Conservation (phyloP, 1,139 yeast genomes). For the Arxiozyma telluris region DNA sequence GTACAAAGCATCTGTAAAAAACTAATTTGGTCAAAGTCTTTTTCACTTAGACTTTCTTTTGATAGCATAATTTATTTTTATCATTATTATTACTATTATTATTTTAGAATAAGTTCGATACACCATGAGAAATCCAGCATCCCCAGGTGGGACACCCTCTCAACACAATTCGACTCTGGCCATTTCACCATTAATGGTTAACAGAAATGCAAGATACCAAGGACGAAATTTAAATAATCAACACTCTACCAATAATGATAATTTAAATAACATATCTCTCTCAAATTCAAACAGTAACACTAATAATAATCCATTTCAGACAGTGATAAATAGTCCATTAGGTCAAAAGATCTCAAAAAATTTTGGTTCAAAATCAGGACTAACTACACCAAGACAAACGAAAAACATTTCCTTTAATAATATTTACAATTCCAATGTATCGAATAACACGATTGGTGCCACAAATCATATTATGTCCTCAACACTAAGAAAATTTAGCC, state of each 20-base stretch:
- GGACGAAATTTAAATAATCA: constrained; percentile 3
- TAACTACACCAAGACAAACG: constrained; percentile 24
- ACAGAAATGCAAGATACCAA: constrained; percentile 16
- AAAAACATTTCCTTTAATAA: constrained; percentile 5
- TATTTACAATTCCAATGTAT: neutral
- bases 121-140: constrained; percentile 12
- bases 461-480: constrained; percentile 27
- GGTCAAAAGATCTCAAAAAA: constrained; percentile 21
- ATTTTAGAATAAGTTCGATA: neutral
- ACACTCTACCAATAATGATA: constrained; percentile 1
- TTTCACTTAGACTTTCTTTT: too few relatives aligned
- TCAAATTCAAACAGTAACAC: constrained; percentile 1
- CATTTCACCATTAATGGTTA: constrained; percentile 50
- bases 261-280: neutral
- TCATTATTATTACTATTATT: too few relatives aligned
- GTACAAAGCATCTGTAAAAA: too few relatives aligned
- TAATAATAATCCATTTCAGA: constrained; percentile 14
- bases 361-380: constrained; percentile 10
- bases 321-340: constrained; percentile 25
- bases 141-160: constrained; percentile 28
- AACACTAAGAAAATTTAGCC: constrained; percentile 25
- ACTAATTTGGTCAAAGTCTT: too few relatives aligned
- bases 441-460: constrained; percentile 21
- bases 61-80: too few relatives aligned
- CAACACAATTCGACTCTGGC: constrained; percentile 56